A percentile compares a stretch with the other conserved stretches of the same genome.
Evolutionary conservation across 805 yeast species (phyloP).

Genomic region (Saccharomycopsis schoenii): DNA sequence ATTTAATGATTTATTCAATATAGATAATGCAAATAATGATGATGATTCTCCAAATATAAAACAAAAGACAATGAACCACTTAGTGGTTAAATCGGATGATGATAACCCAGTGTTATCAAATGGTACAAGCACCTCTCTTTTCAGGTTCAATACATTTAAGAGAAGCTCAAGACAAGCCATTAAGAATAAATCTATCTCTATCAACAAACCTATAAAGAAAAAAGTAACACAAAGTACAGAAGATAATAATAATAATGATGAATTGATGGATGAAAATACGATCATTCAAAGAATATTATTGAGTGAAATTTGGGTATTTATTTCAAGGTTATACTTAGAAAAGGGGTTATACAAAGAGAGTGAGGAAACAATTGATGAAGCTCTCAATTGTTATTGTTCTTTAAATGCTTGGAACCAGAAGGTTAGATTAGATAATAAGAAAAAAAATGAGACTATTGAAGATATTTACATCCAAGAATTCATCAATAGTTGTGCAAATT

Average conservation of each 20-base stretch:
- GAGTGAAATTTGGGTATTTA: constrained; percentile 57
- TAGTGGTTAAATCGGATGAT: neutral
- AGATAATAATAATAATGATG: neutral
- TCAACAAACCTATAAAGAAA: neutral
- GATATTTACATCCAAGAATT: neutral
- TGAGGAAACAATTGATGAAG: constrained; percentile 63
- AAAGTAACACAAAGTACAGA: neutral
- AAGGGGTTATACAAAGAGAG: constrained; percentile 49
- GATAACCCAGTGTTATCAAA: neutral
- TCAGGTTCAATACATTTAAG: constrained; percentile 8
- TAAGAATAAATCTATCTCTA: neutral
- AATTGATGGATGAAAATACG: constrained; percentile 24
- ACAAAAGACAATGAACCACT: neutral
- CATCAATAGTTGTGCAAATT: neutral
- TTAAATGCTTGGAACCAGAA: neutral
- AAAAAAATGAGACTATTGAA: neutral
- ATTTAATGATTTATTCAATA: constrained; percentile 38
- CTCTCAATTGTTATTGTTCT: constrained; percentile 31
- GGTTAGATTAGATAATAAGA: neutral
- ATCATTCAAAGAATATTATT: constrained; percentile 33
- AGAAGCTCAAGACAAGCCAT: neutral
- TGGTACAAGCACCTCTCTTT: neutral
- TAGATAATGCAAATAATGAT: constrained; percentile 19
- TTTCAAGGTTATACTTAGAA: constrained; percentile 53
- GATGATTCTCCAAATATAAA: neutral